Conservation (phyloP, 306 rosid genomes). For the Castanospermum australe region DNA sequence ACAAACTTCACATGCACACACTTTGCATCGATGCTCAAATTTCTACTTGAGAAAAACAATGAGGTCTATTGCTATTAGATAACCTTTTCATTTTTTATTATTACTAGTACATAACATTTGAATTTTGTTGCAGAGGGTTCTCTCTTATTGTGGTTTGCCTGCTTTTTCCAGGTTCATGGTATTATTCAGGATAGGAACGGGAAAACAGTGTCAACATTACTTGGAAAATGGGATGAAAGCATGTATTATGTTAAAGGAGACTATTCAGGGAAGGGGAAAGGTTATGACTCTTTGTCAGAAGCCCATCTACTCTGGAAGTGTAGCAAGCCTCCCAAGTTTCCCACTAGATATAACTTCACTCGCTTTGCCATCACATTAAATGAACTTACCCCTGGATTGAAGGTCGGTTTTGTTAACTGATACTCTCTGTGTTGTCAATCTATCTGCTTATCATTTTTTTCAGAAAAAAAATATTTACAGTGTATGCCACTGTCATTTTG, state of each 20-base stretch:
- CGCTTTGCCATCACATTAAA: conserved; percentile 87
- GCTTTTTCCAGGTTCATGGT: conserved; percentile 74
- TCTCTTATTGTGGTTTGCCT: conserved; percentile 14
- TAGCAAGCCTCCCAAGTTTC: conserved; percentile 76
- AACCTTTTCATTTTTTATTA: neutral
- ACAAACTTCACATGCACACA: neutral
- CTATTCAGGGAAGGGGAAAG: conserved; percentile 75
- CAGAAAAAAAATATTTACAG: neutral
- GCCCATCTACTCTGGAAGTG: conserved; percentile 78
- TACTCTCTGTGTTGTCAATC: conserved; percentile 18
- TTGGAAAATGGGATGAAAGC: conserved; percentile 98
- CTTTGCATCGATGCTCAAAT: neutral
- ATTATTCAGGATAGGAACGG: conserved; percentile 80
- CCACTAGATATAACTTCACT: conserved; percentile 87
- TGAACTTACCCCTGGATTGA: conserved; percentile 79
- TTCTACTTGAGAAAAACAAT: neutral
- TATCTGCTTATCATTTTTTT: neutral
- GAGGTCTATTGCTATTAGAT: neutral
- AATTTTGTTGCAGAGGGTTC: neutral
- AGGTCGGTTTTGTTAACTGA: conserved; percentile 46
- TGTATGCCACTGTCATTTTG: neutral
- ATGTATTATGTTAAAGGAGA: conserved; percentile 82
- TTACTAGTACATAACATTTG: neutral
- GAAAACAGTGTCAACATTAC: conserved; percentile 72
- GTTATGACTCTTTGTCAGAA: conserved; percentile 66